Conservation (phyloP, 2,329 filamentous ascomycete genomes). For the Trichophyton schoenleinii region DNA sequence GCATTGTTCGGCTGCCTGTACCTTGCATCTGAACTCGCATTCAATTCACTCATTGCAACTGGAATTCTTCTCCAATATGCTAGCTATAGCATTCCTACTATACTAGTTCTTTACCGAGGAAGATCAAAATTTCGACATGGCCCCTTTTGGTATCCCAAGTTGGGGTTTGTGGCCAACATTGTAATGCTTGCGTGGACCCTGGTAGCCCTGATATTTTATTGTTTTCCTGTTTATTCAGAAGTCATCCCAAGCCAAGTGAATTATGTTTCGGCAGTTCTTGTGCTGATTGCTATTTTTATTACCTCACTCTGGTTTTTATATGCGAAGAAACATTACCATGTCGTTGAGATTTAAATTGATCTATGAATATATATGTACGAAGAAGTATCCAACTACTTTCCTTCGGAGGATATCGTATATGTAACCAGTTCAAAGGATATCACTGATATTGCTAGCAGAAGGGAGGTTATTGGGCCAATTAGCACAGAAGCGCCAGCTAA, state of each 20-base stretch:
- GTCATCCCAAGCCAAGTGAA: constrained; percentile 1
- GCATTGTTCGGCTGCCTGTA: background rate
- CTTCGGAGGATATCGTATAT: background rate
- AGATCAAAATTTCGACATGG: background rate
- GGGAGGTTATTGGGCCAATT: too few species aligned
- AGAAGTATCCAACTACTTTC: background rate
- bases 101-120: background rate
- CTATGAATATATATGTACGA: background rate
- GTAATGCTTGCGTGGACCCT: background rate
- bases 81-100: background rate
- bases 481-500: too few species aligned
- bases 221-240: background rate
- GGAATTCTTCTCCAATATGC: constrained; percentile 1
- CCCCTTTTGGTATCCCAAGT: constrained; percentile 2
- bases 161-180: background rate
- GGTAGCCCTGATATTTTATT: background rate
- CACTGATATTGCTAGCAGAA: too few species aligned
- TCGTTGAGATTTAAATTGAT: background rate
- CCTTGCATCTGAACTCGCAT: background rate
- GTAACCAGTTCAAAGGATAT: too few species aligned
- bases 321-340: background rate
- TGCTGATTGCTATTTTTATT: background rate
- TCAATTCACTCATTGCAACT: constrained; percentile 2
- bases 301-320: constrained; percentile 1
- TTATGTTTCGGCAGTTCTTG: background rate